Percentiles rank a stretch among this genome's conserved stretches.
Evolutionary conservation across 257 asterid genomes (phyloP).

Genomic region (Gardenia jasminoides): DNA sequence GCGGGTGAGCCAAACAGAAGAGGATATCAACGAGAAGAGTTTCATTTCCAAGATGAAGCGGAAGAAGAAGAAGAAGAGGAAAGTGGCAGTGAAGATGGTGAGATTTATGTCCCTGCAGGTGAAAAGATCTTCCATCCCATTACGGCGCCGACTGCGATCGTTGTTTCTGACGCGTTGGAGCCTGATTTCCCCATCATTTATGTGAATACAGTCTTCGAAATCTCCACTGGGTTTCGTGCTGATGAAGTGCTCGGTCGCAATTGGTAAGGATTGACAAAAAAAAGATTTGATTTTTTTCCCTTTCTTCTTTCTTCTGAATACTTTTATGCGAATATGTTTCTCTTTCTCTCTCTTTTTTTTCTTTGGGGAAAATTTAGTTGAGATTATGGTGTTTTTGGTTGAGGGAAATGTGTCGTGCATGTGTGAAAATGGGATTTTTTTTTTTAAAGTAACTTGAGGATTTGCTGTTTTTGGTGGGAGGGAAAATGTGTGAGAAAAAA

Average conservation of each 20-base stretch:
- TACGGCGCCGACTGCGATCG: conserved; percentile 63
- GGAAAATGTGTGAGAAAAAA: neutral
- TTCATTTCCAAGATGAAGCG: too few relatives aligned
- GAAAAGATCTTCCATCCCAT: conserved; percentile 45
- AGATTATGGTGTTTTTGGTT: neutral
- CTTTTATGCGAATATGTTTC: neutral
- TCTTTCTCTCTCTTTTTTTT: neutral
- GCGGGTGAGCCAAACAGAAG: neutral
- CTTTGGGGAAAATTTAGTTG: neutral
- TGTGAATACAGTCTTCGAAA: conserved; percentile 69
- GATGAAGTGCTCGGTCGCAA: conserved; percentile 88
- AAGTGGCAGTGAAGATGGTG: neutral
- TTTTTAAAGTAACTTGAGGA: neutral
- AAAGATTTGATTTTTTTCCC: neutral
- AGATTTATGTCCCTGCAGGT: conserved; percentile 15
- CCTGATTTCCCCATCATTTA: conserved; percentile 77
- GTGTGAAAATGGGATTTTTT: neutral
- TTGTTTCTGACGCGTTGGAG: conserved; percentile 78
- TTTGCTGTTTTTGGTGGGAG: neutral
- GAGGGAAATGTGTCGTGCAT: too few relatives aligned
- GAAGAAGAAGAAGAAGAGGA: conserved; percentile 14
- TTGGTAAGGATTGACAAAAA: conserved; percentile 39
- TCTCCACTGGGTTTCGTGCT: conserved; percentile 83
- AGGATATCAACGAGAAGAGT: conserved; percentile 6
- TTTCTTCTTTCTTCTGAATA: neutral